Base-by-base conservation (phyloP, 306 rosid species). In the Cajanus cajan region DNA sequence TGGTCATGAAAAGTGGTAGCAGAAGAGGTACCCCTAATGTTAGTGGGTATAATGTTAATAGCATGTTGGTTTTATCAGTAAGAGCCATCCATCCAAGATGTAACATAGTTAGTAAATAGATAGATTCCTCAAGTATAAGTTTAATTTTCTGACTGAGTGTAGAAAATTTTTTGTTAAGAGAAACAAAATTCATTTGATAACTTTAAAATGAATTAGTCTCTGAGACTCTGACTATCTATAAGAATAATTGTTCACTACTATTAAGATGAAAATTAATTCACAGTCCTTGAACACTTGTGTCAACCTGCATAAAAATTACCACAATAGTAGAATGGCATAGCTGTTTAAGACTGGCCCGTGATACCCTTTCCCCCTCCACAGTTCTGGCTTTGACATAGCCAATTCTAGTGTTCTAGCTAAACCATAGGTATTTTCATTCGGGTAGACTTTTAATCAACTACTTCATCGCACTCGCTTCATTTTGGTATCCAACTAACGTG, bases 331-430 rank as follows among this genome's bases (percentile, higher is more conserved):
- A 37, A 72, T 37, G 4, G n/a, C 40, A 28, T 14, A 14, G 59
- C 82, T 75, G 84, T 79, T 64, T 65, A 68, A 1, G 66, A 51
- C 57, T 51, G 51, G 61, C 75, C 57, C 72, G 81, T 83, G 87
- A 83, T 79, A 33, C 70, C 25, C 41, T 55, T 41, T 71, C 55
- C 40, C 70, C 13, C 25, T 69, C 73, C 73, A 65, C 75, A 63
- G 25, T 73, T 22, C 14, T 52, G 52, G 69, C 63, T 52, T 58
- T 40, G 40, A 68, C 33, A 7, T 9, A 15, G 78, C 25, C 71
- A 74, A 59, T 48, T 51, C 41, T 19, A 66, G 71, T 40, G 39
- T 41, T 50, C 65, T 44, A 54, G 65, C 61, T 34, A 51, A 74
- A 44, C 39, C 67, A 78, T 71, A 81, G 71, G 80, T 62, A 68